Percentiles rank a stretch among this genome's conserved stretches.
These are phyloP conservation scores for Phytophthora syringae DNA, from an alignment of 352 stramenopile species.

Conservation along the genomic window DNA sequence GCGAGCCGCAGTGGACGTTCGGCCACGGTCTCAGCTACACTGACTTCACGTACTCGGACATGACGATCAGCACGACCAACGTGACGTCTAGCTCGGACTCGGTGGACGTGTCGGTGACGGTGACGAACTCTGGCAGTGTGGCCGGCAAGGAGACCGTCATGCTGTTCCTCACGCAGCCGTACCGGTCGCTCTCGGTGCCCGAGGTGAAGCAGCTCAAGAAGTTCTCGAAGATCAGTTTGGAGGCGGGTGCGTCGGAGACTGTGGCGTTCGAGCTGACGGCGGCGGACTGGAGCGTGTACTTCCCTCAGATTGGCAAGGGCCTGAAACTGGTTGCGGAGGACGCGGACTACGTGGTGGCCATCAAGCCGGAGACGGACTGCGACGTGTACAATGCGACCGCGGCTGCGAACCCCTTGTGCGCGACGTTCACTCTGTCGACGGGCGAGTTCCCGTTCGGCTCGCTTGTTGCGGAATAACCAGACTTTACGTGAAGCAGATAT, in stretches of 20 bases:
- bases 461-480: too few species aligned
- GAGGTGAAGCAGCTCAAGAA: conserved; percentile 23
- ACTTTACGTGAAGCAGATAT: too few species aligned
- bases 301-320: conserved; percentile 48
- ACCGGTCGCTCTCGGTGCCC: conserved; percentile 17
- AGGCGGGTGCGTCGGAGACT: conserved; percentile 1
- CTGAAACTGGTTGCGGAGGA: conserved; percentile 38
- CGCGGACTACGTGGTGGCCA: conserved; percentile 42
- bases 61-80: conserved; percentile 35
- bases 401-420: conserved; percentile 13
- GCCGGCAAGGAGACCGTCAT: conserved; percentile 12
- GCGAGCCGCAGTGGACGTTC: conserved; percentile 56
- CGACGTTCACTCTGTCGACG: conserved; percentile 24
- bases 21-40: conserved; percentile 66
- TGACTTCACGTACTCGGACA: conserved; percentile 47
- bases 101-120: conserved; percentile 18
- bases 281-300: conserved; percentile 45
- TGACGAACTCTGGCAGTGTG: conserved; percentile 7
- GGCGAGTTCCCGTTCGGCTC: too few species aligned
- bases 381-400: conserved; percentile 31
- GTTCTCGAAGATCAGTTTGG: conserved; percentile 18
- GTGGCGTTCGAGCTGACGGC: conserved; percentile 29
- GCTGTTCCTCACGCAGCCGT: conserved; percentile 17
- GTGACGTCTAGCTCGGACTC: conserved; percentile 15
- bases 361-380: conserved; percentile 46